phyloP scores from a whole-genome alignment of 805 yeast genomes.

The Saturnispora besseyi region DNA sequence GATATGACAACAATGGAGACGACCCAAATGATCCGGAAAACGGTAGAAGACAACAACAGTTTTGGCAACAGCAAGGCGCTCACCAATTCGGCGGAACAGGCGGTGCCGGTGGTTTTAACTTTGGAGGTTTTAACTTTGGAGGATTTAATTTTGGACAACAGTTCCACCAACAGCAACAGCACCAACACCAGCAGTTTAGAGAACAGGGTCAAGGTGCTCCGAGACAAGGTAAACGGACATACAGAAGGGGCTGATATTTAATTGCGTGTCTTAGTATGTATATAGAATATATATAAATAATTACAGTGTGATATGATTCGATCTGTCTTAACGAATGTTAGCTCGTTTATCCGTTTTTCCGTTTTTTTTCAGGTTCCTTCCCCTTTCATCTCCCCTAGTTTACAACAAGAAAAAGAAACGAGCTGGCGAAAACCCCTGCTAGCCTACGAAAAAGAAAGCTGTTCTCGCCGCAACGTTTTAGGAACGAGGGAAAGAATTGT shows the following conservation, averaged over 20 bases:
- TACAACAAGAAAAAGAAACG: too few relatives aligned
- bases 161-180: not conserved
- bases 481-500: not conserved
- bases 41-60: constrained; percentile 9
- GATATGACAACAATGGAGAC: constrained; percentile 44
- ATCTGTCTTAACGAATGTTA: too few relatives aligned
- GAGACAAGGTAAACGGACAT: not conserved
- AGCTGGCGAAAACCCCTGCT: too few relatives aligned
- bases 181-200: not conserved
- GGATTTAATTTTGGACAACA: constrained; percentile 6
- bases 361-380: too few relatives aligned
- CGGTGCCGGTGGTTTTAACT: constrained; percentile 7
- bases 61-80: constrained; percentile 7
- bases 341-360: too few relatives aligned
- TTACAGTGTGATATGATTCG: too few relatives aligned
- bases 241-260: not conserved
- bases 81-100: constrained; percentile 6
- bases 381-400: too few relatives aligned
- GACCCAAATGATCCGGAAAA: constrained; percentile 19
- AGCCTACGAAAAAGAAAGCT: too few relatives aligned
- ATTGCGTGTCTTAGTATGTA: too few relatives aligned
- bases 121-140: constrained; percentile 5
- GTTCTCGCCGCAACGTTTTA: not conserved
- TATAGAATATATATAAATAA: too few relatives aligned
- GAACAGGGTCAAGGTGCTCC: not conserved